A percentile compares a stretch with the other conserved stretches of the same genome.
Evolutionary conservation across 352 stramenopile species (phyloP).

Genomic region (Globisporangium orthogonon): DNA sequence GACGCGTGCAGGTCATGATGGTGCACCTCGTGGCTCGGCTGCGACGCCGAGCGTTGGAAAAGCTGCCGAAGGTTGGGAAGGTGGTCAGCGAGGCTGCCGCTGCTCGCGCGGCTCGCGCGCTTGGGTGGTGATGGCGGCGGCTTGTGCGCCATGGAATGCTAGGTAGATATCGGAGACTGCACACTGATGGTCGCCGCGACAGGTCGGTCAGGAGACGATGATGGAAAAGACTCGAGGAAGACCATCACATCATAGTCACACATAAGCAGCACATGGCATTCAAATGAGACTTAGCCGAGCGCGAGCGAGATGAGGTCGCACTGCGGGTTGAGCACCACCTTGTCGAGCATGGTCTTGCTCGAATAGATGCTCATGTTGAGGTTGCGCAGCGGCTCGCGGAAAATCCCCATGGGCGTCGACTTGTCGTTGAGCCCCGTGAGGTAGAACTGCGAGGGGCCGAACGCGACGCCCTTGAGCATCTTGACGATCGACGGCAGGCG

Average conservation of each 20-base stretch:
- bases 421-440: constrained; percentile 30
- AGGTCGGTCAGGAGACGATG: no score
- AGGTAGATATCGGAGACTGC: no score
- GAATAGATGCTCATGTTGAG: constrained; percentile 30
- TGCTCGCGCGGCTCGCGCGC: constrained; percentile 13
- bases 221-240: no score
- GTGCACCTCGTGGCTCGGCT: constrained; percentile 9
- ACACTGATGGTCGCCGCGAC: no score
- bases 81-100: constrained; percentile 12
- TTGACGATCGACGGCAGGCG: constrained; percentile 17
- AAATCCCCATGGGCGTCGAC: constrained; percentile 12
- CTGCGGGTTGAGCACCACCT: constrained; percentile 17
- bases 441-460: constrained; percentile 37
- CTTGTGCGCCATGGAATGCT: neutral
- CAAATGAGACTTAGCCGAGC: neutral
- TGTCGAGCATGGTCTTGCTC: constrained; percentile 10
- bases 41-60: constrained; percentile 22
- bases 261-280: no score
- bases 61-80: constrained; percentile 21
- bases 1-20: constrained; percentile 1
- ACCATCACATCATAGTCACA: no score
- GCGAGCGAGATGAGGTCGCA: constrained; percentile 17
- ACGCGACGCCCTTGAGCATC: constrained; percentile 37
- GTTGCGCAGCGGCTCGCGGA: constrained; percentile 15
- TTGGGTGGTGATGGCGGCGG: constrained; percentile 2